Base-by-base conservation (phyloP, 2,329 filamentous ascomycete species). In the Aspergillus pseudotamarii region DNA sequence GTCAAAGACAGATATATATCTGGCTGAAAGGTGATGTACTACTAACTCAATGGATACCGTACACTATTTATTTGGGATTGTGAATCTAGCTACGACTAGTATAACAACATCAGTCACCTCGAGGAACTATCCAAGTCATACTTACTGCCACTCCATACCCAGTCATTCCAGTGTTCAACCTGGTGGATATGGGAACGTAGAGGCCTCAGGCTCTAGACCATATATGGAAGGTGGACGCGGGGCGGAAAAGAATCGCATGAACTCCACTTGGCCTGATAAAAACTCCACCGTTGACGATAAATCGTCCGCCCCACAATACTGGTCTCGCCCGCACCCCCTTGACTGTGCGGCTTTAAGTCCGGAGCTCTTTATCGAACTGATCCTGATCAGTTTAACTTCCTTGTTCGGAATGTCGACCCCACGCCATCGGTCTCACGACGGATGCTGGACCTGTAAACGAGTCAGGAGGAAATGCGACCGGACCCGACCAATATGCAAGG, bases 361-460 rank as follows among this genome's bases (percentile, higher is more conserved):
- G 16, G 19, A 57, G 66, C 64, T 66, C 65, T 59, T 56, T 21
- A 16, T 34, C 56, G 41, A 43, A 62, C 19, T 61, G 30, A 30
- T 43, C 21, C 32, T 19, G 21, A 19, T 14, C 34, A 48, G 21
- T 21, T 50, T 55, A 41, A 23, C 32, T 46, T 16, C 67, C 64
- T n/a, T 9, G 68, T 59, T 34, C 57, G 66, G 72, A 34, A 74
- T 75, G 73, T 71, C 70, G 71, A 74, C 72, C 61, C 64, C 60
- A 26, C 57, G 21, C 32, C 66, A 62, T 21, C 72, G 73, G 26
- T 72, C 71, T 16, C 65, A 69, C 53, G 62, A 69, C 11, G 71
- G 73, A 2, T 75, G 73, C 32, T 75, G 73, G 73, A 75, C 73
- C 4, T 76, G 74, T 60, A 76, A 76, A 62, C 57, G 63, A 16